Evolutionary conservation across 163 green algal species (phyloP).

Genomic region (Chloromonas sp.): DNA sequence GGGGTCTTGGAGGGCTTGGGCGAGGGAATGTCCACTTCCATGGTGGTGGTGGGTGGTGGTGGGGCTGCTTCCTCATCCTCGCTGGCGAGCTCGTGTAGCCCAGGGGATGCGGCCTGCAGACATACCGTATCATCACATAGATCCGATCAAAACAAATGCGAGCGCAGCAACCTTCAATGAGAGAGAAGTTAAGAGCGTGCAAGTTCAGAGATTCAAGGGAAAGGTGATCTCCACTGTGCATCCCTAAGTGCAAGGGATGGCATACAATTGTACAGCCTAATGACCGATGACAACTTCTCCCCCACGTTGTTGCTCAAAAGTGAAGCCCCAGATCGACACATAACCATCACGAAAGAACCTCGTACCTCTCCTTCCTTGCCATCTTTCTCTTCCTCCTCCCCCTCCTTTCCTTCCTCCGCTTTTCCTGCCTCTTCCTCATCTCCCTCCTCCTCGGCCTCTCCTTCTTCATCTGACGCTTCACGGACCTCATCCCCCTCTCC

Average conservation of each 20-base stretch:
- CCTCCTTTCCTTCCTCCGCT: slow-evolving; percentile 18
- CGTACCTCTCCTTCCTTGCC: slow-evolving; percentile 8
- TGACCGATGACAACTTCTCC: too few relatives aligned
- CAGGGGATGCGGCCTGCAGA: not conserved
- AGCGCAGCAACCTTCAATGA: not conserved
- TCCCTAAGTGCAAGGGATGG: too few relatives aligned
- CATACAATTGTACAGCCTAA: too few relatives aligned
- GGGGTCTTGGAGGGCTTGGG: too few relatives aligned
- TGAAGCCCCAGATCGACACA: too few relatives aligned
- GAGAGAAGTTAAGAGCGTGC: not conserved
- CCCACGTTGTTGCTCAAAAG: too few relatives aligned
- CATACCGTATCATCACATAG: not conserved
- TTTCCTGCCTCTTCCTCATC: slow-evolving; percentile 17
- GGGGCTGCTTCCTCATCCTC: not conserved
- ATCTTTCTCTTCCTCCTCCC: not conserved
- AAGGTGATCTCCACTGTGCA: too few relatives aligned
- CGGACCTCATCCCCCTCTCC: slow-evolving; percentile 19
- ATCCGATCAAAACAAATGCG: not conserved
- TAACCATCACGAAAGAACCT: too few relatives aligned
- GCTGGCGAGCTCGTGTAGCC: not conserved
- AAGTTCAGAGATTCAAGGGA: not conserved
- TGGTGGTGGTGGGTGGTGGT: not conserved
- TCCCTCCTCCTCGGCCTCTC: not conserved
- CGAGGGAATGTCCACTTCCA: not conserved
- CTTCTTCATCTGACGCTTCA: slow-evolving; percentile 17